Conservation (phyloP, 352 stramenopile genomes). For the Phytophthora brassicae region DNA sequence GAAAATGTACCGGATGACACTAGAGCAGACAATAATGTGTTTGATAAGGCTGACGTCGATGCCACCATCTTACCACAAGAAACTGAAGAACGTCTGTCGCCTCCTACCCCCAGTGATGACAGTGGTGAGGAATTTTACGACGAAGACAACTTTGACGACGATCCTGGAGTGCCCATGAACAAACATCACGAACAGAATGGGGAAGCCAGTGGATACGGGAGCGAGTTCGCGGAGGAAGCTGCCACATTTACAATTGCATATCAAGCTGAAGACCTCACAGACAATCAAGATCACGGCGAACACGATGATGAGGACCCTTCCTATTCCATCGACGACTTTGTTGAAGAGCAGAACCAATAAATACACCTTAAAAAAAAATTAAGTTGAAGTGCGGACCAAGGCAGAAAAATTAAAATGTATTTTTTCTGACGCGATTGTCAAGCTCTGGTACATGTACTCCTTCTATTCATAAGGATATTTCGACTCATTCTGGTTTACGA, state of each 20-base stretch:
- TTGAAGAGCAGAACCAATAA: too few species aligned
- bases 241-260: constrained; percentile 16
- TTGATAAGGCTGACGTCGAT: background rate
- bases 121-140: constrained; percentile 24
- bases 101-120: background rate
- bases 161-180: constrained; percentile 7
- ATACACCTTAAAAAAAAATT: too few species aligned
- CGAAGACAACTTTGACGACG: constrained; percentile 45
- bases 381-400: constrained; percentile 20
- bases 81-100: background rate
- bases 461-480: too few species aligned
- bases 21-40: background rate
- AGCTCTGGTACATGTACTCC: too few species aligned
- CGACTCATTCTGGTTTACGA: too few species aligned
- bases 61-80: background rate
- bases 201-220: constrained; percentile 33
- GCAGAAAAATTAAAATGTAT: too few species aligned
- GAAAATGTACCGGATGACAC: background rate
- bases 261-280: background rate
- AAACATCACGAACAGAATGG: background rate
- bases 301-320: constrained; percentile 26
- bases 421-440: too few species aligned
- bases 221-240: constrained; percentile 43
- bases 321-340: constrained; percentile 52
- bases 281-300: constrained; percentile 16